Evolutionary conservation across 306 rosid genomes (phyloP).

Genomic region (Carpinus viminea): DNA sequence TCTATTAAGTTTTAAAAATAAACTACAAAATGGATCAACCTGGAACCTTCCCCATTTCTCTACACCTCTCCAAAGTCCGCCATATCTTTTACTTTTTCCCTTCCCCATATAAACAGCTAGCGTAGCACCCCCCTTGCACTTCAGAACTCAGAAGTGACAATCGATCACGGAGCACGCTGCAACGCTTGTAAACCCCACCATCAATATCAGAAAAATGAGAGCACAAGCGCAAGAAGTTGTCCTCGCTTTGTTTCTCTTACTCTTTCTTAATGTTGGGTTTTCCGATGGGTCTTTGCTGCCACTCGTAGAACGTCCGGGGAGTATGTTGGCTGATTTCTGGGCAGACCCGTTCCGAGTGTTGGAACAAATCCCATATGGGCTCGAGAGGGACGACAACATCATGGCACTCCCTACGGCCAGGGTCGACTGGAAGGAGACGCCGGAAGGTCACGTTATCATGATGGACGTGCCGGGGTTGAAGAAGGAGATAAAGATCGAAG

Average conservation of each 20-base stretch:
- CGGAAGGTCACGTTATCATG: slow-evolving; percentile 58
- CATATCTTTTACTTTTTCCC: slow-evolving; percentile 1
- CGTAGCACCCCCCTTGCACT: not conserved
- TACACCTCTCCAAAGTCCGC: not conserved
- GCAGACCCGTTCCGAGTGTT: slow-evolving; percentile 52
- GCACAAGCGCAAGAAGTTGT: slow-evolving; percentile 5
- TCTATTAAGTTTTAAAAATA: no score
- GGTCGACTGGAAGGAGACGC: slow-evolving; percentile 75
- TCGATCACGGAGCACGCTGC: no score
- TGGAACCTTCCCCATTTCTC: slow-evolving; percentile 37
- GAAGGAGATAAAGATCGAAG: slow-evolving; percentile 62
- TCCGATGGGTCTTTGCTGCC: slow-evolving; percentile 53
- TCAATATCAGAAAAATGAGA: slow-evolving; percentile 30
- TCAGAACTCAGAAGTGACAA: no score
- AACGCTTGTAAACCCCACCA: no score
- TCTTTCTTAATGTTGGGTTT: slow-evolving; percentile 28
- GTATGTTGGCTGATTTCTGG: slow-evolving; percentile 36
- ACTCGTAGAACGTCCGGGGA: slow-evolving; percentile 44
- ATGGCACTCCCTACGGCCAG: slow-evolving; percentile 24
- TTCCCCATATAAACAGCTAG: slow-evolving; percentile 13
- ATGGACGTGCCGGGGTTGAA: slow-evolving; percentile 64
- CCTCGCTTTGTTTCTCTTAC: slow-evolving; percentile 21
- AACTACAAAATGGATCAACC: not conserved
- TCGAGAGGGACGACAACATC: slow-evolving; percentile 35
- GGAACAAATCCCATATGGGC: slow-evolving; percentile 58